Evolutionary conservation across 148 eudicot genomes (phyloP).

Genomic region (Vaccinium corymbosum): DNA sequence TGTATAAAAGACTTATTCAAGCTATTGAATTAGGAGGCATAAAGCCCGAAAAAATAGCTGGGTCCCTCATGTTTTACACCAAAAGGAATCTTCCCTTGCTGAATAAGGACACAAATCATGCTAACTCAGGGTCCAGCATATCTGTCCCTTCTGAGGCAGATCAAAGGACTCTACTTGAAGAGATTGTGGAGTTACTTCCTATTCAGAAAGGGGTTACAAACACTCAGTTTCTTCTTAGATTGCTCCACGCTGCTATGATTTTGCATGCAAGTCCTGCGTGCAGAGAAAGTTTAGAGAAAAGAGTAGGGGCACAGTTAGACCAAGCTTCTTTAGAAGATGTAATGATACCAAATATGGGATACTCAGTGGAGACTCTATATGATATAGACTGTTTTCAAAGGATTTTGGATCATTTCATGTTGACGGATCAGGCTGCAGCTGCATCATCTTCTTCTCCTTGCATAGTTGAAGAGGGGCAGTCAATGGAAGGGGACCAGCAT

Average conservation of each 20-base stretch:
- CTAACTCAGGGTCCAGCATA: constrained; percentile 9
- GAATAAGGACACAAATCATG: constrained; percentile 26
- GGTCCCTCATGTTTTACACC: constrained; percentile 52
- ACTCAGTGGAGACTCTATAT: constrained; percentile 49
- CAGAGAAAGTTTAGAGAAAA: constrained; percentile 53
- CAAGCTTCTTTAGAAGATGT: constrained; percentile 59
- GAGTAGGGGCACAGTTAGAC: constrained; percentile 55
- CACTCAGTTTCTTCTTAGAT: constrained; percentile 44
- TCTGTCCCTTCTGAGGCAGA: constrained; percentile 40
- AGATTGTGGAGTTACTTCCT: constrained; percentile 56
- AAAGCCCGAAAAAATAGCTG: constrained; percentile 58
- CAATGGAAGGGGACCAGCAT: constrained; percentile 29
- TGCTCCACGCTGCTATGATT: constrained; percentile 55
- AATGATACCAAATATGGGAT: constrained; percentile 54
- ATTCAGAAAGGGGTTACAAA: constrained; percentile 52
- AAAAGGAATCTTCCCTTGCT: constrained; percentile 44
- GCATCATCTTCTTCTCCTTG: constrained; percentile 48
- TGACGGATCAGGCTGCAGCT: constrained; percentile 30
- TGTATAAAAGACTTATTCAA: constrained; percentile 54
- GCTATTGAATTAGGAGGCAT: constrained; percentile 53
- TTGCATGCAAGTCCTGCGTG: constrained; percentile 52
- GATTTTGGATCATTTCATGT: constrained; percentile 60
- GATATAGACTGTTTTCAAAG: constrained; percentile 75
- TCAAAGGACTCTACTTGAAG: constrained; percentile 58
- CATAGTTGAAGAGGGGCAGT: constrained; percentile 39